These are phyloP conservation scores for Solanum ossicruentum DNA, from an alignment of 257 asterid species.

Conservation along the genomic window DNA sequence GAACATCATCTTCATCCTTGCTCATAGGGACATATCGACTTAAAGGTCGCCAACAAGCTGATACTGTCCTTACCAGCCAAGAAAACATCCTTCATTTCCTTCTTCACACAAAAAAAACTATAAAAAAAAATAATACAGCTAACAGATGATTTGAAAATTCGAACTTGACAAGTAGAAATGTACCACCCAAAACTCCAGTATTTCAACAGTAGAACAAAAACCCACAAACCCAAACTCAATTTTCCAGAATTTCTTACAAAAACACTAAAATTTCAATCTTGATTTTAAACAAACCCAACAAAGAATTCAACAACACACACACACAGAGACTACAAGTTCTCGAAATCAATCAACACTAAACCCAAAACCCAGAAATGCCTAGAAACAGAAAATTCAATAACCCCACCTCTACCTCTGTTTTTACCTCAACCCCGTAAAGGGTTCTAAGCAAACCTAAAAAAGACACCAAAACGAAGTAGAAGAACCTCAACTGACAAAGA, in stretches of 20 bases:
- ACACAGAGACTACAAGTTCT: not conserved
- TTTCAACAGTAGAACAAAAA: not conserved
- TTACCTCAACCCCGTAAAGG: not conserved
- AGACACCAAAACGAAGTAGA: not conserved
- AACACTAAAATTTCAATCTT: not conserved
- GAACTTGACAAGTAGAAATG: not conserved
- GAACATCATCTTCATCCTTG: slow-evolving; percentile 43
- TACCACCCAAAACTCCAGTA: not conserved
- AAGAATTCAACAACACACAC: not conserved
- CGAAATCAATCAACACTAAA: not conserved
- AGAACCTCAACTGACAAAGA: not conserved
- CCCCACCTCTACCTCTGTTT: not conserved
- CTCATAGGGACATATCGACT: slow-evolving; percentile 69
- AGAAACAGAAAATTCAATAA: not conserved
- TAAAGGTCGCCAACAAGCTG: slow-evolving; percentile 54
- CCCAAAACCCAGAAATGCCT: not conserved
- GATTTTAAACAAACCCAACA: not conserved
- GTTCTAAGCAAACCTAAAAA: not conserved
- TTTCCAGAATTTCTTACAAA: not conserved
- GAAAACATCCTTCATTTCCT: slow-evolving; percentile 82
- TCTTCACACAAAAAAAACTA: not conserved
- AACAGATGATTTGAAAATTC: not conserved
- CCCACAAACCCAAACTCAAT: not conserved
- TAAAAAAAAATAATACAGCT: not conserved
- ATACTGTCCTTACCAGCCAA: slow-evolving; percentile 41